Evolutionary conservation across 2,329 filamentous ascomycete genomes (phyloP), one percentile per base, ranked within the genome.

Genomic region (Elsinoe necatrix): DNA sequence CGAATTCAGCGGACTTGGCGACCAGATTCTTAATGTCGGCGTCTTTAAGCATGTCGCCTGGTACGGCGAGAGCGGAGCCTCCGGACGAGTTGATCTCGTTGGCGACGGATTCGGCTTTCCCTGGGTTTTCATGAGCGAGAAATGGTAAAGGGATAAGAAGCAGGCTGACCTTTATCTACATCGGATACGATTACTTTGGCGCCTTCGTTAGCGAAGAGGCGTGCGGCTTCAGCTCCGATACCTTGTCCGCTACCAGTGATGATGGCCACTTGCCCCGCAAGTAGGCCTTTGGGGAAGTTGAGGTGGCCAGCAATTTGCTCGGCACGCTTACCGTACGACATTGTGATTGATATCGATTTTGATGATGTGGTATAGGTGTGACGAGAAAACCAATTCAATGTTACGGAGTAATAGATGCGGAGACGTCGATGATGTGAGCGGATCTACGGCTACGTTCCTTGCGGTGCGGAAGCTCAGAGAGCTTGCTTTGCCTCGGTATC

Each of bases 191-290:
- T 76, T 0, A 95, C 89, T 68, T 85, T 89, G 14, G 89, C 89
- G 21, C 90, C 90, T 71, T 95, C 89, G 59, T 90, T 92, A 11
- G 88, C 89, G 66, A 95, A 95, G 2, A 95, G 73, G 8, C 84
- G 79, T 6, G 89, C 89, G 29, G 85, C 79, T 73, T 95, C 90
- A 25, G 89, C 90, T 21, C 89, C 90, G 68, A 95, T 95, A 59
- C 90, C 90, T 70, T 95, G 89, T 7, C 87, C 89, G 16, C 84
- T 83, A 43, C 89, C 89, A 1, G 90, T 95, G 69, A 95, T 86
- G 69, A 95, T 95, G 66, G 89, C 89, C 14, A 86, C 82, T 69
- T 95, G 89, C 54, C 86, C 86, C 27, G 80, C 80, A 56, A 95
- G 81, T 69, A 95, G 77, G 58, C 89, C 89, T 67, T 81, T 80